These are phyloP conservation scores for Eucalyptus leucophloia DNA, from an alignment of 345 rosid genomes.

Conservation along the genomic window DNA sequence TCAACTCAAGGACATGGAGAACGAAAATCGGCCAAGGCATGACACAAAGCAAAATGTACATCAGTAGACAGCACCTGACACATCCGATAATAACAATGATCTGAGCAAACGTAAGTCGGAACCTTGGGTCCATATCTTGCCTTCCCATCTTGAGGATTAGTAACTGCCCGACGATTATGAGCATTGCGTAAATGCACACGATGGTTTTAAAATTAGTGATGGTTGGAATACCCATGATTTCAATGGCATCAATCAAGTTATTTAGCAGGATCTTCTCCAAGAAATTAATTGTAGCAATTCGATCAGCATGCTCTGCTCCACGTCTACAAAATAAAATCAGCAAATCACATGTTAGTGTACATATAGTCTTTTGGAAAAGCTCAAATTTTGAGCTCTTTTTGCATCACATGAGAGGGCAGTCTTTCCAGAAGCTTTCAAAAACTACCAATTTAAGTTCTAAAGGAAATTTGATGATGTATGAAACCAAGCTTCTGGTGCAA, in stretches of 20 bases:
- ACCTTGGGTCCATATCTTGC: not conserved
- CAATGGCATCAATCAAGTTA: fast-evolving
- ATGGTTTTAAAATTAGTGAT: not conserved
- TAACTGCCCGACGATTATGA: fast-evolving
- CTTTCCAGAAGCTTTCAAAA: not conserved
- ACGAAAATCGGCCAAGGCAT: fast-evolving
- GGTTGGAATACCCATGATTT: not conserved
- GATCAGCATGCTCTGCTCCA: not conserved
- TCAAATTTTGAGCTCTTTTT: not conserved
- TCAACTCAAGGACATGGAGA: not conserved
- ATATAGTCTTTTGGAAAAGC: not conserved
- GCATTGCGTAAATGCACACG: not conserved
- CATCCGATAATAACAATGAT: not conserved
- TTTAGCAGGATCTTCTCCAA: not conserved
- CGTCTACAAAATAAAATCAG: not conserved
- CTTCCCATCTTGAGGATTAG: not conserved
- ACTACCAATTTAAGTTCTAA: not conserved
- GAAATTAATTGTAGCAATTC: not conserved
- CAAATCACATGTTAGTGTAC: not conserved
- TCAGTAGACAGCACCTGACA: fast-evolving
- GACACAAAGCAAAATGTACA: not conserved
- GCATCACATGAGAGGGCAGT: not conserved
- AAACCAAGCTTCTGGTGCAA: not conserved
- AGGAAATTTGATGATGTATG: not conserved
- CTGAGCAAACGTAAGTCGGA: not conserved